Conservation (phyloP, 352 stramenopile genomes). For the Phytophthora macrochlamydospora region DNA sequence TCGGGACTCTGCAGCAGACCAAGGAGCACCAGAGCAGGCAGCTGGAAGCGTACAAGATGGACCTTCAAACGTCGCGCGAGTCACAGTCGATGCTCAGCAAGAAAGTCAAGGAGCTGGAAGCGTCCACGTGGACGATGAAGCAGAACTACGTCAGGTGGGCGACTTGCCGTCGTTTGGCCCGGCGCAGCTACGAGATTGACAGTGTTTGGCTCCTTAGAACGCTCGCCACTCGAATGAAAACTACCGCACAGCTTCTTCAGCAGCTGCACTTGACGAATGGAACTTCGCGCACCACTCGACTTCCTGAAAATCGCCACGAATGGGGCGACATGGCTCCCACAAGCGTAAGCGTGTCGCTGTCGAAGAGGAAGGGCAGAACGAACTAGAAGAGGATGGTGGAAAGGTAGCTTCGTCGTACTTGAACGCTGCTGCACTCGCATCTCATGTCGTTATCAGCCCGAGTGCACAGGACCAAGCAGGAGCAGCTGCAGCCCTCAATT, state of each 20-base stretch:
- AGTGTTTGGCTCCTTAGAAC: conserved; percentile 38
- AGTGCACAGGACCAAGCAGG: conserved; percentile 11
- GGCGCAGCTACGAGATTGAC: background rate
- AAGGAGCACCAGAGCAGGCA: conserved; percentile 53
- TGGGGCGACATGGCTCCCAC: conserved; percentile 38
- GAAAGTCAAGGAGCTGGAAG: conserved; percentile 52
- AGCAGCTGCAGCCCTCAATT: too few relatives aligned
- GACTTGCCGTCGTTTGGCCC: background rate
- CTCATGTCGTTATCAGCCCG: conserved; percentile 28
- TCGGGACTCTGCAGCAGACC: conserved; percentile 56
- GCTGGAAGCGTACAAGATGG: conserved; percentile 44
- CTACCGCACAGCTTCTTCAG: conserved; percentile 49
- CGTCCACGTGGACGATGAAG: conserved; percentile 45
- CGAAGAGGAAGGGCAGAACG: conserved; percentile 4
- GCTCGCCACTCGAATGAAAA: conserved; percentile 60
- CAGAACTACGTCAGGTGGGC: conserved; percentile 61
- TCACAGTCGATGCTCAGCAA: conserved; percentile 45
- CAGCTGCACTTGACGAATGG: conserved; percentile 41
- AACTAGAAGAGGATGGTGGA: background rate
- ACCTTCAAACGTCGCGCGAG: conserved; percentile 55
- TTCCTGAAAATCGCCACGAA: conserved; percentile 29
- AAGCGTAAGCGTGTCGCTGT: conserved; percentile 47
- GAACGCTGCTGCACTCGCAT: conserved; percentile 2
- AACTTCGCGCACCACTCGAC: conserved; percentile 22
- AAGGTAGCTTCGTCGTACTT: conserved; percentile 31